Conservation (phyloP, 192 early-diverging fungal species). For the Pecoramyces ruminantium region DNA sequence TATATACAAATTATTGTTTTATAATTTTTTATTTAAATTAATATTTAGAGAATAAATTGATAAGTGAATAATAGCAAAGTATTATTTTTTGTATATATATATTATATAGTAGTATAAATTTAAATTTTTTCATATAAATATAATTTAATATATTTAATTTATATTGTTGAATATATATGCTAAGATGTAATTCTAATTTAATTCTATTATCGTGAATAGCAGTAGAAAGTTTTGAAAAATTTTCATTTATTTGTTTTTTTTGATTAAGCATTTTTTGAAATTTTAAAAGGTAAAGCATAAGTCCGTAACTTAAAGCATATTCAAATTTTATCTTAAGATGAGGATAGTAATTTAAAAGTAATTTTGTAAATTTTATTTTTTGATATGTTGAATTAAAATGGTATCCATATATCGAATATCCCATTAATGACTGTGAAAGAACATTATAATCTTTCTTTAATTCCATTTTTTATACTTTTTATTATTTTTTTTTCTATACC, state of each 20-base stretch:
- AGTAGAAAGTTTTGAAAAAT: not conserved
- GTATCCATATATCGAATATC: not conserved
- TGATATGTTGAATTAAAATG: not conserved
- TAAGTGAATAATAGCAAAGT: not conserved
- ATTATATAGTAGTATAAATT: not conserved
- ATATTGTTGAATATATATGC: not conserved
- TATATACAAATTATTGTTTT: too few relatives aligned
- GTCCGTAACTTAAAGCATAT: not conserved
- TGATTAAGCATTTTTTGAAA: not conserved
- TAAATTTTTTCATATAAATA: not conserved
- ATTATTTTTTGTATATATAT: not conserved
- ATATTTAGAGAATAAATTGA: not conserved
- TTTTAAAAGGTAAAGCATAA: not conserved
- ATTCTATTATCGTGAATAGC: not conserved
- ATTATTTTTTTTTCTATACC: too few relatives aligned
- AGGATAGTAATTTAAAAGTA: not conserved
- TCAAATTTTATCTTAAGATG: not conserved
- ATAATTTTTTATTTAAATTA: not conserved
- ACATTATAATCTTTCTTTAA: not conserved
- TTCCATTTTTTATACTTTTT: not conserved
- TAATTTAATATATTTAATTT: not conserved
- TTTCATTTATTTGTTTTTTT: not conserved
- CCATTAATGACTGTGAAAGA: not conserved
- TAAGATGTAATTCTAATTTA: not conserved
- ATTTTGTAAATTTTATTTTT: not conserved